Evolutionary conservation across 108 stramenopile species (phyloP).

Genomic region (Nannochloropsis granulata): DNA sequence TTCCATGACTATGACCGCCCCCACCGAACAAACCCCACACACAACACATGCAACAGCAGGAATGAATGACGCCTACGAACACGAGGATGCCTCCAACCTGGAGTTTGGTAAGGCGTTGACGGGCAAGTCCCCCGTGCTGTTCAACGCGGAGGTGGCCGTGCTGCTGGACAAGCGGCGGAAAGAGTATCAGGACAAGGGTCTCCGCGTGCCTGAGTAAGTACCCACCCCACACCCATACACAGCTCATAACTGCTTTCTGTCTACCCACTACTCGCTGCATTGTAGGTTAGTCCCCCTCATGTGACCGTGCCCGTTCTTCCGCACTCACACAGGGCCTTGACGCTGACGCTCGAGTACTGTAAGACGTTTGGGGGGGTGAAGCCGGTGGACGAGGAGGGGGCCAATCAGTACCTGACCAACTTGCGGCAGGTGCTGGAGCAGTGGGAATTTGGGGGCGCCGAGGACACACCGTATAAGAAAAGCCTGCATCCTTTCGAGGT

Average conservation of each 20-base stretch:
- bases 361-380: background rate
- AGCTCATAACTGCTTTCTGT: too few relatives aligned
- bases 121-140: background rate
- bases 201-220: background rate
- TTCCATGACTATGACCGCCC: too few relatives aligned
- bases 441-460: background rate
- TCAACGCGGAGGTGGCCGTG: background rate
- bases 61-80: background rate
- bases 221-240: too few relatives aligned
- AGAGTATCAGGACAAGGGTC: background rate
- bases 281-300: too few relatives aligned
- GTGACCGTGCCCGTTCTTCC: too few relatives aligned
- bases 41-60: background rate
- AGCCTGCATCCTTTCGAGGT: background rate
- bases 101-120: background rate
- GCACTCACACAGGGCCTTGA: background rate
- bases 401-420: background rate
- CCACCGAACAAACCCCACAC: background rate
- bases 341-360: background rate
- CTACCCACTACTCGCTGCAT: too few relatives aligned
- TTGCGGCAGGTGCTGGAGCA: background rate
- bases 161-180: background rate
- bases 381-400: background rate
- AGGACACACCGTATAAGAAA: background rate
- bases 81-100: background rate